Percentiles rank a stretch among this genome's conserved stretches.
These are phyloP conservation scores for Dictyostelium intermedium DNA, from an alignment of 78 protist species.

Conservation along the genomic window DNA sequence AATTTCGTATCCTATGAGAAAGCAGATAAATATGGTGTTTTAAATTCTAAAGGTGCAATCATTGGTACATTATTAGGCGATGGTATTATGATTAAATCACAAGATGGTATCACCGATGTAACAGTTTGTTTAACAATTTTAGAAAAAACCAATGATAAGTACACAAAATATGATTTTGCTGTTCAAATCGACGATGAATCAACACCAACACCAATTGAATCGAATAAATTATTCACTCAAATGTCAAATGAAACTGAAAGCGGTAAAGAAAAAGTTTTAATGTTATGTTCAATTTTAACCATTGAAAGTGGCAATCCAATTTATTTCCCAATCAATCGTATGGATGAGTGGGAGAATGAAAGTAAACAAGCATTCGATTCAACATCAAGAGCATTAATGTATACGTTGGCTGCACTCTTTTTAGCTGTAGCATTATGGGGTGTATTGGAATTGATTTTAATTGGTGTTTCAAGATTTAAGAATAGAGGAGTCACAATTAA, in stretches of 20 bases:
- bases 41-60: not conserved
- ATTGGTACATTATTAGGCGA: conserved; percentile 25
- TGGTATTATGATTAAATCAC: conserved; percentile 22
- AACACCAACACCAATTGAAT: not conserved
- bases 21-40: conserved; percentile 1
- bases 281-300: not conserved
- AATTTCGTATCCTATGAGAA: conserved; percentile 25
- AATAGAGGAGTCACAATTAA: not conserved
- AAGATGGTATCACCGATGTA: not conserved
- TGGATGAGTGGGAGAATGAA: not conserved
- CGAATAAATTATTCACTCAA: not conserved
- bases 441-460: not conserved
- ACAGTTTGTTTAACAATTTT: not conserved
- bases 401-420: not conserved
- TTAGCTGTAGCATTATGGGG: not conserved
- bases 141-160: not conserved
- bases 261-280: not conserved
- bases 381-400: not conserved
- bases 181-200: not conserved
- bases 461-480: not conserved
- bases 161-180: not conserved
- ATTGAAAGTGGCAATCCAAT: not conserved
- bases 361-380: not conserved
- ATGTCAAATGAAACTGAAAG: not conserved
- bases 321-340: conserved; percentile 4